Conservation (phyloP, 192 early-diverging fungal species). For the Cladochytrium replicatum region DNA sequence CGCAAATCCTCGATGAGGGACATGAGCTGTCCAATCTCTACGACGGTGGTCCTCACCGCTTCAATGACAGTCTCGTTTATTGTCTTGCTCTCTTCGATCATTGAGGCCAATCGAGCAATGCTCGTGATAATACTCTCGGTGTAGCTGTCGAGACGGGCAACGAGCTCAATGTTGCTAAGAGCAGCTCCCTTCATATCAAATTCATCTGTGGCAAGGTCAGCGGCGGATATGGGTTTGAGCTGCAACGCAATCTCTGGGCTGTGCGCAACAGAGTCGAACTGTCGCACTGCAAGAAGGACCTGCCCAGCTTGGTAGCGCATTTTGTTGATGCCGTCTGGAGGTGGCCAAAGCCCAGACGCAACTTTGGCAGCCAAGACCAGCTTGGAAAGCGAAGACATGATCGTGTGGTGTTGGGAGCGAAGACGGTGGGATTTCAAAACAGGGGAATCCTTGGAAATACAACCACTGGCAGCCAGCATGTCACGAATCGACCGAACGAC, state of each 20-base stretch:
- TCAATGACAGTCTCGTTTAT: conserved; percentile 24
- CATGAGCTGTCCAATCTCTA: conserved; percentile 37
- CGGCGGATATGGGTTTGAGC: neutral
- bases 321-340: conserved; percentile 67
- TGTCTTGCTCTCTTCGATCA: conserved; percentile 17
- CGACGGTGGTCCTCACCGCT: conserved; percentile 29
- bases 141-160: conserved; percentile 21
- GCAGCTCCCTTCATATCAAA: conserved; percentile 31
- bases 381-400: conserved; percentile 74
- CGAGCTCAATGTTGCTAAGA: conserved; percentile 25
- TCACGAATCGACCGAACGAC: conserved; percentile 72
- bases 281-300: conserved; percentile 65
- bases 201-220: conserved; percentile 14
- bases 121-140: conserved; percentile 25
- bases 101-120: conserved; percentile 22
- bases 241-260: conserved; percentile 34
- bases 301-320: conserved; percentile 76
- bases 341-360: conserved; percentile 82
- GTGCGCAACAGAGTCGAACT: conserved; percentile 69
- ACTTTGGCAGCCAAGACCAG: conserved; percentile 73
- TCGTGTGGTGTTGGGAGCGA: conserved; percentile 61
- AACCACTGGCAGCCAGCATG: conserved; percentile 75
- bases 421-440: conserved; percentile 52
- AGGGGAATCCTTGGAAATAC: conserved; percentile 56
- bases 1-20: conserved; percentile 39